Evolutionary conservation across 345 rosid species (phyloP).

Genomic region (Hibiscus trionum): DNA sequence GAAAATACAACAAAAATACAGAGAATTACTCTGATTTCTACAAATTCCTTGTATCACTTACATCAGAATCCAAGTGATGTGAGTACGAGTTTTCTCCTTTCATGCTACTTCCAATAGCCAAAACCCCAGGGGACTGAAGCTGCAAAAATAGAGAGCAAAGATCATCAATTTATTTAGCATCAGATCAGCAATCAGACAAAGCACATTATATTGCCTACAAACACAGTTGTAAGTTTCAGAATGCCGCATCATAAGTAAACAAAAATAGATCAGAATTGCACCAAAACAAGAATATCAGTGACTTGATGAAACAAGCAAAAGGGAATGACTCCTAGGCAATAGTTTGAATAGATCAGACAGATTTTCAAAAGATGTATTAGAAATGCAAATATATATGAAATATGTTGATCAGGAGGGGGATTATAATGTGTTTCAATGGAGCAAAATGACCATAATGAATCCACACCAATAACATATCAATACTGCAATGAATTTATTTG

Average conservation of each 20-base stretch:
- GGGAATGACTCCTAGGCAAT: not conserved
- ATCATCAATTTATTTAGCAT: conserved; percentile 8
- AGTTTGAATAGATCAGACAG: not conserved
- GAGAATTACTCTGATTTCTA: no score
- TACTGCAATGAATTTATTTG: not conserved
- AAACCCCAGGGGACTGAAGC: conserved; percentile 93
- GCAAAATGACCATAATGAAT: not conserved
- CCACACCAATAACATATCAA: not conserved
- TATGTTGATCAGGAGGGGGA: not conserved
- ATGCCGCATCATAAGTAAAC: not conserved
- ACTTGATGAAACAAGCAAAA: not conserved
- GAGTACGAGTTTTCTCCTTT: conserved; percentile 99
- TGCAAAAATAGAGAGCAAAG: conserved; percentile 19
- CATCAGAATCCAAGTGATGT: conserved; percentile 95
- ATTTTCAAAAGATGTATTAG: not conserved
- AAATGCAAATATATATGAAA: not conserved
- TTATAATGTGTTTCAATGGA: not conserved
- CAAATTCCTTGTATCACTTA: conserved; percentile 27
- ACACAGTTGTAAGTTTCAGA: not conserved
- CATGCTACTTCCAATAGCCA: conserved; percentile 94
- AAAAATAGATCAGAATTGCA: not conserved
- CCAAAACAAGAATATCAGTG: not conserved
- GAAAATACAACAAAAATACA: no score
- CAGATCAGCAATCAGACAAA: conserved; percentile 3
- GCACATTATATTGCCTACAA: not conserved